Base-by-base conservation (phyloP, 106 monocot genomes). In the Acanthochlamys bracteata region DNA sequence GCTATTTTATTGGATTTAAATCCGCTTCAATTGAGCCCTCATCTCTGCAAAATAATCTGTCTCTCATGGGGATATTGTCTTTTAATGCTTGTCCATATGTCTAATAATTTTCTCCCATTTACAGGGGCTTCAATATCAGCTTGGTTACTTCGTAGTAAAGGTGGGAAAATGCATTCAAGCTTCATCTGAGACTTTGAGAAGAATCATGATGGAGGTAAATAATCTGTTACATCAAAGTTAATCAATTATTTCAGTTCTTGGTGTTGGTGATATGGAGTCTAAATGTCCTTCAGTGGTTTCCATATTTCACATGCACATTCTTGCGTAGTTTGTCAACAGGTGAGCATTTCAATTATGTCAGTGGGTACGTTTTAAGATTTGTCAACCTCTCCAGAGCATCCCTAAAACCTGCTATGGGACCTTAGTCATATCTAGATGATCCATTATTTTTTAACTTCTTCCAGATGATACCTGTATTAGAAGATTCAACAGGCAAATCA, bases 161-260 rank as follows among this genome's bases (percentile, higher is more conserved):
- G 77, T 96, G 41, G 96, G 91, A 49, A 96, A 96, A 69, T 91
- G 88, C 46, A 70, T 88, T 53, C 82, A 82, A 55, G 67, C 75
- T 7, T 53, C 59, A 23, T 74, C 87, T 10, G 96, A 96, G 51
- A 73, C 62, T 53, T 71, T 91, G 46, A 88, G 96, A 65, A 90
- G 96, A 74, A 88, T 96, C 25, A 87, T 96, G 84, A 96, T 96
- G 91, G 96, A 96, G 96, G 93, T 89, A 66, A 55, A 53, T 52
- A 46, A 7, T 2, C 13, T 19, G 42, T 23, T 11, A 24, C 3
- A 16, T 64, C n/a, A n/a, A n/a, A n/a, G n/a, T n/a, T n/a, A n/a
- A n/a, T n/a, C n/a, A n/a, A n/a, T n/a, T n/a, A n/a, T 6, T 54
- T 11, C 16, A 17, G 7, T 54, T 54, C 53, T 45, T 45, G 7